Base-by-base conservation (phyloP, 306 rosid genomes). In the Alnus glutinosa region DNA sequence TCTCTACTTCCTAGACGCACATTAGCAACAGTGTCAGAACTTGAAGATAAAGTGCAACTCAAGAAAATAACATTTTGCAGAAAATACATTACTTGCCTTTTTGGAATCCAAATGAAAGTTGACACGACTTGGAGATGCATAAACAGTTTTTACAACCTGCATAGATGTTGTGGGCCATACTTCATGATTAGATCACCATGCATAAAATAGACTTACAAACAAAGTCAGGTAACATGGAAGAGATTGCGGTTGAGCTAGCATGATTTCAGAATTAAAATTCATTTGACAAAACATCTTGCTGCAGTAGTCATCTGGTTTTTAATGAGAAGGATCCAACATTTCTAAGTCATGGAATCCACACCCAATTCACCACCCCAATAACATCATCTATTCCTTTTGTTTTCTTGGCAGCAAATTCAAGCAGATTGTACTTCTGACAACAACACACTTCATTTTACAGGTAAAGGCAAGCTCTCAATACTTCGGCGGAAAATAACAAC, bases 101-200 rank as follows among this genome's bases (percentile, higher is more conserved):
- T 57, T 80, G 57, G 94, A 91, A 88, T 95, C 98, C 89, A 95
- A 80, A 51, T 89, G 98, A 93, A 95, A 95, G 88, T 95, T 83
- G 74, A 95, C 92, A 68, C 97, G 97, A 87, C 94, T 95, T 47
- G 99, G 94, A 81, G 99, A 95, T 70, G 99, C 98, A 88, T 95
- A 95, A 59, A 95, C 97, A 82, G 99, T 93, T 82, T 95, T 95
- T 64, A 93, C 93, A 73, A 95, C 94, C 99, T 95, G 93, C 77
- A 76, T 49, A 83, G 47, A 79, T 48, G 78, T 79, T 71, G 69
- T 57, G 19, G 50, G 52, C 55, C 81, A 71, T 63, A 70, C n/a
- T 58, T 57, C 61, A 61, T 74, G 73, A 74, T 81, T 62, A 83
- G 83, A 71, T 71, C 49, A 71, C 48, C 50, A 32, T 23, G 30